These are phyloP conservation scores for Leptoxyphium fumago DNA, from an alignment of 2,329 filamentous ascomycete genomes.

Conservation along the genomic window DNA sequence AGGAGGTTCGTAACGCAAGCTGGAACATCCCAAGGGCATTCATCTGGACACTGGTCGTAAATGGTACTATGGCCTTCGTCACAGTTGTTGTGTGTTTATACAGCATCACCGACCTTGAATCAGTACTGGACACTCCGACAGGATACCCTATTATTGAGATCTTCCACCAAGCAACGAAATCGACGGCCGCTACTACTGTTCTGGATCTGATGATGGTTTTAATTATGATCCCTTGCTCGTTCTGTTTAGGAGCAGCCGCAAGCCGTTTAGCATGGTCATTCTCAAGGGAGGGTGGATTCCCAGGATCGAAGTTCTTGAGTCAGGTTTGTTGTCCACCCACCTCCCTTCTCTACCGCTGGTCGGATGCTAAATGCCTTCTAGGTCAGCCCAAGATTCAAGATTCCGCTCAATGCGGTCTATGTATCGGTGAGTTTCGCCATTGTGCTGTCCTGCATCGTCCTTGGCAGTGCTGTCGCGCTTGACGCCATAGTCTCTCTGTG, in stretches of 20 bases:
- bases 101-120: conserved; percentile 1
- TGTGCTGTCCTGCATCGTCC: conserved; percentile 12
- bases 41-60: conserved; percentile 28
- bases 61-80: conserved; percentile 5
- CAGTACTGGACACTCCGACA: conserved; percentile 9
- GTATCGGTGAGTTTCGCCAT: conserved; percentile 12
- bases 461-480: conserved; percentile 15
- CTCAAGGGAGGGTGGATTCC: conserved; percentile 33
- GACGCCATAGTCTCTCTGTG: conserved; percentile 20
- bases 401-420: conserved; percentile 25
- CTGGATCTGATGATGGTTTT: conserved; percentile 26
- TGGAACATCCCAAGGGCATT: conserved; percentile 29
- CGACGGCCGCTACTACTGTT: conserved; percentile 21
- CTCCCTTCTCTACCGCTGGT: too few species aligned
- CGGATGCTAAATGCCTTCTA: conserved; percentile 1
- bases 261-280: conserved; percentile 23
- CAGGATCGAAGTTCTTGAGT: conserved; percentile 21
- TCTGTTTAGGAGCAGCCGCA: conserved; percentile 3
- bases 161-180: neutral
- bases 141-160: neutral
- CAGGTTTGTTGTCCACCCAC: too few species aligned
- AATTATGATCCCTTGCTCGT: conserved; percentile 23
- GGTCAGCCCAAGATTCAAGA: conserved; percentile 7
- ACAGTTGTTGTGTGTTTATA: conserved; percentile 29
- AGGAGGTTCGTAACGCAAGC: conserved; percentile 28